phyloP scores from a whole-genome alignment of 164 flowering plant genomes.

The Kalanchoe fedtschenkoi region DNA sequence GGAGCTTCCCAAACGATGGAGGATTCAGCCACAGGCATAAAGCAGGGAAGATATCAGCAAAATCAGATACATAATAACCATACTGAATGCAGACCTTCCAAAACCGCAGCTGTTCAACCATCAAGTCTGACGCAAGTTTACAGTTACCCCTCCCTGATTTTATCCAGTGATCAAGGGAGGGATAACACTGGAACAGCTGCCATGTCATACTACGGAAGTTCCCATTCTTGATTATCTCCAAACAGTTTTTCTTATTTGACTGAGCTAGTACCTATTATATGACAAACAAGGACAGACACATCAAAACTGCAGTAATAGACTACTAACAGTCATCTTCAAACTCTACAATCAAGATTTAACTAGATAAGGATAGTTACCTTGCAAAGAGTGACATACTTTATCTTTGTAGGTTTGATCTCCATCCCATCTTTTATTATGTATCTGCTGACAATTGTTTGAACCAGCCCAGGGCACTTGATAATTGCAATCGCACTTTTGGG shows the following conservation, averaged over 20 bases:
- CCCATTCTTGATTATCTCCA: slow-evolving; percentile 40
- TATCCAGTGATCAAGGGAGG: slow-evolving; percentile 62
- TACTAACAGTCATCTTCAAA: neutral
- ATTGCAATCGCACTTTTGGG: slow-evolving; percentile 68
- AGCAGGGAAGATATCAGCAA: slow-evolving; percentile 52
- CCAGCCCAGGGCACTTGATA: slow-evolving; percentile 55
- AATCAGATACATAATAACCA: slow-evolving; percentile 60
- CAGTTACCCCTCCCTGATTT: slow-evolving; percentile 50
- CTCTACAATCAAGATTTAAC: neutral
- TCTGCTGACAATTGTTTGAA: slow-evolving; percentile 47
- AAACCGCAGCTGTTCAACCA: slow-evolving; percentile 74
- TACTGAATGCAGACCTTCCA: slow-evolving; percentile 75
- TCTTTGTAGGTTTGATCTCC: slow-evolving; percentile 37
- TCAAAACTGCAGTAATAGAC: neutral
- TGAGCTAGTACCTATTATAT: slow-evolving; percentile 63
- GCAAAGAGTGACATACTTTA: slow-evolving; percentile 56
- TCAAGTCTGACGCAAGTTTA: slow-evolving; percentile 50
- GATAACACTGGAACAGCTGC: slow-evolving; percentile 42
- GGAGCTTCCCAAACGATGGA: slow-evolving; percentile 50
- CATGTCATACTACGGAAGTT: slow-evolving; percentile 38
- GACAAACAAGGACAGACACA: slow-evolving; percentile 7
- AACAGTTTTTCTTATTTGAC: slow-evolving; percentile 49
- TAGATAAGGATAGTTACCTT: slow-evolving; percentile 34
- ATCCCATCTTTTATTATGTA: slow-evolving; percentile 29
- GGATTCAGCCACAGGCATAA: slow-evolving; percentile 77